Base-by-base conservation (phyloP, 768 basidiomycete genomes). In the Mycena polygramma region DNA sequence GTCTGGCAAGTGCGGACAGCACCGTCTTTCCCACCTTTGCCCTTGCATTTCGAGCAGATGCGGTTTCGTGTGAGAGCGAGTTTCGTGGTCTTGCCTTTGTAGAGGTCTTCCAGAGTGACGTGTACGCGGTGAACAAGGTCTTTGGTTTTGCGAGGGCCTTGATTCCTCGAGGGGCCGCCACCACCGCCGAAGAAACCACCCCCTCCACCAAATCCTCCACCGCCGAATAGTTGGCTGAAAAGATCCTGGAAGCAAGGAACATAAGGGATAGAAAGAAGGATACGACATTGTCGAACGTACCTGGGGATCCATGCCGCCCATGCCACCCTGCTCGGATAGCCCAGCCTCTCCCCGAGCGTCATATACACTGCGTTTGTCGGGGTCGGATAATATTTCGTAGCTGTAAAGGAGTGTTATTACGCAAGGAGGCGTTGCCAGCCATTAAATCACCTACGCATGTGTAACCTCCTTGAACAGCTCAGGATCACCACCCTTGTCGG, bases 51-150 rank as follows among this genome's bases (percentile, higher is more conserved):
- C 65, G 85, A 79, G 83, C 98, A 99, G 77, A 99, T 93, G 72
- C 96, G 88, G 76, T 97, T 98, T 72, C 97, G 94, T 22, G 96
- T 98, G 53, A 99, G 87, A 49, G 98, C 95, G 68, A 99, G 94
- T 82, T 99, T 99, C 53, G 97, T 96, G 6, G 96, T 97, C 83
- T 99, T 99, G 82, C 98, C 97, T 81, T 94, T 96, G 90, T 98
- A 99, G 6, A 99, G 90, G 80, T 99, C 98, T 82, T 99, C 97
- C 72, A 99, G 91, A n/a, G 95, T 90, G 77, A 98, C 96, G 78
- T 93, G 88, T 72, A 99, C 94, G 66, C 97, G 94, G 83, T 99
- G 98, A 7, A 99, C 94, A 73, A 99, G 94, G 81, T 99, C 98
- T 81, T 99, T 99, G 69, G 96, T 98, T 82, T 94, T 96, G 77